These are phyloP conservation scores for Neoboletus magnificus DNA, from an alignment of 768 basidiomycete genomes.

Conservation along the genomic window DNA sequence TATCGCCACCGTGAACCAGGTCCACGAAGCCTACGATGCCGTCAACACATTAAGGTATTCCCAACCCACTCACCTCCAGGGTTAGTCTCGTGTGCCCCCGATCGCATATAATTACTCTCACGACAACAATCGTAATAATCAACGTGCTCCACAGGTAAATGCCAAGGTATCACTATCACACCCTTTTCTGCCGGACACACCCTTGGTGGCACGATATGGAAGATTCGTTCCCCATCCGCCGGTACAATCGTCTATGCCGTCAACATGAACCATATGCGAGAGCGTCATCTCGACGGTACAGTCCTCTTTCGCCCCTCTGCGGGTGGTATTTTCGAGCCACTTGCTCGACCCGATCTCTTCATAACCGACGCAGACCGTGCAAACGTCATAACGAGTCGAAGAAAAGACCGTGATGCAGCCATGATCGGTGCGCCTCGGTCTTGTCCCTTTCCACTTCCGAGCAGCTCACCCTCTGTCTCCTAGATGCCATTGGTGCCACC, in stretches of 20 bases:
- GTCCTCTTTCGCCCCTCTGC: conserved; percentile 72
- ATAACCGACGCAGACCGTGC: conserved; percentile 91
- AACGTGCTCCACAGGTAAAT: conserved; percentile 57
- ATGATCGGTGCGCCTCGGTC: conserved; percentile 62
- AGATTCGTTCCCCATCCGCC: conserved; percentile 94
- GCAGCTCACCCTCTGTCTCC: background rate
- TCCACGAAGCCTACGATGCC: conserved; percentile 89
- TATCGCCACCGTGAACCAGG: conserved; percentile 76
- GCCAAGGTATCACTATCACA: conserved; percentile 89
- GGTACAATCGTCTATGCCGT: conserved; percentile 96
- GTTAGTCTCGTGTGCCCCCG: conserved; percentile 39
- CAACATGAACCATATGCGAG: conserved; percentile 92
- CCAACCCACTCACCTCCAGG: conserved; percentile 92
- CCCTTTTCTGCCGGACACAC: conserved; percentile 95
- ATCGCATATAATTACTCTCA: conserved; percentile 3
- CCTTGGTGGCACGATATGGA: conserved; percentile 96
- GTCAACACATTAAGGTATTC: conserved; percentile 92
- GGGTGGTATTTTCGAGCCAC: conserved; percentile 80
- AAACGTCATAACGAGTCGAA: conserved; percentile 75
- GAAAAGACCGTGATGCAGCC: conserved; percentile 87
- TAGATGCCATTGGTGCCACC: conserved; percentile 88
- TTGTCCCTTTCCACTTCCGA: background rate
- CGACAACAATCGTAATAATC: background rate
- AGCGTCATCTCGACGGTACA: conserved; percentile 93
- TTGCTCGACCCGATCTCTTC: conserved; percentile 86